Percentiles rank a stretch among this genome's conserved stretches.
phyloP scores from a whole-genome alignment of 2,329 filamentous ascomycete genomes.

The Dissoconium aciculare region DNA sequence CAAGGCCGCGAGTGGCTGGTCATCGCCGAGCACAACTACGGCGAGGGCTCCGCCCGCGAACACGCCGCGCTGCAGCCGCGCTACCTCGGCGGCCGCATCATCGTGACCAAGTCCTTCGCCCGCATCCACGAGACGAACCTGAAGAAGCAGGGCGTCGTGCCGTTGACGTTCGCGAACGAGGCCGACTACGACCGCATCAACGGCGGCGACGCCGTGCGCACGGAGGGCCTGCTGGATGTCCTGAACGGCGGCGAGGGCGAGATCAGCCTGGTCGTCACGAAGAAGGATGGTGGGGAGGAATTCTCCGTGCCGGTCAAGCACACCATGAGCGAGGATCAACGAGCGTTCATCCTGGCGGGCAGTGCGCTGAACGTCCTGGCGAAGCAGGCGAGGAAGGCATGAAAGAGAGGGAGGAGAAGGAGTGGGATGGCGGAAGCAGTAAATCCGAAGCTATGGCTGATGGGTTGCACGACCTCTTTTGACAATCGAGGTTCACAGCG shows the following conservation, averaged over 20 bases:
- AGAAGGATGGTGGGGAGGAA: slow-evolving; percentile 41
- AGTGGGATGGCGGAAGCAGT: too few species aligned
- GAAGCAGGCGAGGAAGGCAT: slow-evolving; percentile 42
- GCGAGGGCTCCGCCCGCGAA: slow-evolving; percentile 76
- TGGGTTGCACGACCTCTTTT: too few species aligned
- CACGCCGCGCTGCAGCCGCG: slow-evolving; percentile 81
- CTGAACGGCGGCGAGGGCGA: slow-evolving; percentile 64
- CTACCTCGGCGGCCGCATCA: slow-evolving; percentile 74
- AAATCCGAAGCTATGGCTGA: too few species aligned
- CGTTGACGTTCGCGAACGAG: slow-evolving; percentile 78
- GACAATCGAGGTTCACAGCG: too few species aligned
- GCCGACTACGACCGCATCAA: slow-evolving; percentile 72
- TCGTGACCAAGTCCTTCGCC: slow-evolving; percentile 75
- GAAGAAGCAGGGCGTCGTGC: slow-evolving; percentile 95
- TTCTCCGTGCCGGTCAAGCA: slow-evolving; percentile 66
- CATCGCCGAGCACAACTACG: slow-evolving; percentile 95
- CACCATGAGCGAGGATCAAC: slow-evolving; percentile 78
- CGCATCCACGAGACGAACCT: slow-evolving; percentile 91
- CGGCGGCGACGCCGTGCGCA: slow-evolving; percentile 70
- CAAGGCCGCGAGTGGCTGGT: slow-evolving; percentile 72
- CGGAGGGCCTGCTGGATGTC: slow-evolving; percentile 71
- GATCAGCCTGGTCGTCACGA: slow-evolving; percentile 46
- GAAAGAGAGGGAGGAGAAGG: too few species aligned
- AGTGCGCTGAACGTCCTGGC: slow-evolving; percentile 85
- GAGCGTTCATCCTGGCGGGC: slow-evolving; percentile 79